Percentiles rank a stretch among this genome's conserved stretches.
phyloP scores from a whole-genome alignment of 805 yeast genomes.

The Nakazawaea wyomingensis region DNA sequence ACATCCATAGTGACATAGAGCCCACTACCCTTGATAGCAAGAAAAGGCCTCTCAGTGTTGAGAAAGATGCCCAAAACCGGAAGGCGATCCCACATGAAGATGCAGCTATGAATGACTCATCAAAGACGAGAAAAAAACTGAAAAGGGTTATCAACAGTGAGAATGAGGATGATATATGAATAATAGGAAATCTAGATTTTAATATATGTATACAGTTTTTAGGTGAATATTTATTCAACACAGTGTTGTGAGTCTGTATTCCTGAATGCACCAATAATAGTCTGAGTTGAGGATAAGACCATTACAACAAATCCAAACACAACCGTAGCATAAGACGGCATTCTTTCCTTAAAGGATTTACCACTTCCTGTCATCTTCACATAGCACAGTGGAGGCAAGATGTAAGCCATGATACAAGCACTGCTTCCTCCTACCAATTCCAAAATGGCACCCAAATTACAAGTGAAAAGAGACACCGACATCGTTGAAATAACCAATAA shows the following conservation, averaged over 20 bases:
- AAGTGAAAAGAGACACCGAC: constrained; percentile 72
- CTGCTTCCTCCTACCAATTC: constrained; percentile 92
- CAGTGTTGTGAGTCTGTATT: constrained; percentile 46
- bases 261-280: constrained; percentile 43
- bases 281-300: constrained; percentile 76
- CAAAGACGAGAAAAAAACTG: too few species aligned
- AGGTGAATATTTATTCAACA: constrained; percentile 20
- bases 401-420: constrained; percentile 89
- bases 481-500: constrained; percentile 61
- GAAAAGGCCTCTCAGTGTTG: too few species aligned
- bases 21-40: too few species aligned
- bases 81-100: too few species aligned
- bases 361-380: constrained; percentile 52
- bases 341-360: constrained; percentile 36
- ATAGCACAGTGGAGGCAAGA: constrained; percentile 82
- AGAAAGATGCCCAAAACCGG: too few species aligned
- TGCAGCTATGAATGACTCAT: background rate
- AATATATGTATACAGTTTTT: too few species aligned
- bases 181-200: too few species aligned
- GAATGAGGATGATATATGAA: constrained; percentile 16
- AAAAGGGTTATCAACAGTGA: constrained; percentile 14
- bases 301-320: constrained; percentile 72
- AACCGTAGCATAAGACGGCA: constrained; percentile 58
- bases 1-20: too few species aligned
- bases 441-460: constrained; percentile 83